Evolutionary conservation across 805 yeast species (phyloP), one percentile per base, ranked within the genome.

Genomic region (Saccharomycopsis sp.): DNA sequence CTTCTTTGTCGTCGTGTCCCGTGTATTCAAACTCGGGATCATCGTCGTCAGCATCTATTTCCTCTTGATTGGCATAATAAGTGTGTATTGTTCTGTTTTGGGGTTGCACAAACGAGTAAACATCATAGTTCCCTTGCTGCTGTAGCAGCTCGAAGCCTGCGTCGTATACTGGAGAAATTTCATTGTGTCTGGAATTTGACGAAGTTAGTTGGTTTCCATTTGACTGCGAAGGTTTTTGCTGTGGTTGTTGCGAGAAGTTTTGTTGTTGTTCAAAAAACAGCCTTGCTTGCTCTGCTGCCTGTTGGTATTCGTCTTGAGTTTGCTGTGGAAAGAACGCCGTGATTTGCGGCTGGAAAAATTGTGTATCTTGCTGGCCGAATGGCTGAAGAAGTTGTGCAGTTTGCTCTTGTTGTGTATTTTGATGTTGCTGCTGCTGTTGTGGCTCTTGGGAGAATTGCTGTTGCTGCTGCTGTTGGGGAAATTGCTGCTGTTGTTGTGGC

Each of bases 21-120:
- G 24, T 40, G 16, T 47, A 59, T 29, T 37, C 57, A 34, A 14
- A 20, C 24, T 7, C 40, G 8, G 53, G 34, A 41, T 50, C 50
- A 51, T 46, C 34, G 53, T 53, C 60, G 20, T 57, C 60, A 16
- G 55, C 51, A 48, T 57, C 60, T 18, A 56, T 57, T 21, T 57
- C 56, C 18, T 57, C 58, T 21, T 46, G 48, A 40, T 50, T 56
- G 24, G 40, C 54, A 20, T 34, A 60, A 29, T 53, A 50, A 16
- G 29, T 46, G n/a, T 57, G 55, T 15, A 20, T 50, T 46, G 23
- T 50, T 7, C 54, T 34, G 34, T 52, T 48, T 23, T 51, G 41
- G 20, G 23, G 23, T 15, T 3, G 5, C 7, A 24, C 15, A 51
- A 12, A 51, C 5, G n/a, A n/a, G 16, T 20, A 24, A 29, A 29